Percentiles rank a stretch among this genome's conserved stretches.
phyloP scores from a whole-genome alignment of 306 rosid species.

The Carpinus fangiana region DNA sequence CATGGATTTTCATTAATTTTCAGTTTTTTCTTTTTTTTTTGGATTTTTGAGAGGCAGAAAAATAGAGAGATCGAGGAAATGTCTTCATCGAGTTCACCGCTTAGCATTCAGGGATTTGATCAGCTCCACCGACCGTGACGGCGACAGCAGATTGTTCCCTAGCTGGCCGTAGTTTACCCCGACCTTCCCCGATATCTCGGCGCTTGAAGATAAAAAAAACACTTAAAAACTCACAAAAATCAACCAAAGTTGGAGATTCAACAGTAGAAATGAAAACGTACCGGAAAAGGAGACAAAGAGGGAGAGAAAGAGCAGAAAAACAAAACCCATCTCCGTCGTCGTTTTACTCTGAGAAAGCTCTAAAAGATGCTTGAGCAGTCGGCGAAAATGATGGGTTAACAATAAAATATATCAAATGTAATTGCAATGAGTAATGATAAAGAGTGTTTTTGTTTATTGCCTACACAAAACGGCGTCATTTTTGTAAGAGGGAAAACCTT shows the following conservation, averaged over 20 bases:
- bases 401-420: no score
- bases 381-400: no score
- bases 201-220: slow-evolving; percentile 39
- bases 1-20: no score
- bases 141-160: slow-evolving; percentile 68
- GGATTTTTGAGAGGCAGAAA: no score
- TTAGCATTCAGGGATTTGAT: slow-evolving; percentile 57
- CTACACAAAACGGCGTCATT: no score
- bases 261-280: slow-evolving; percentile 15
- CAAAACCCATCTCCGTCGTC: slow-evolving; percentile 26
- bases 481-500: no score
- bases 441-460: no score
- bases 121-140: slow-evolving; percentile 45
- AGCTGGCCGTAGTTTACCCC: slow-evolving; percentile 81
- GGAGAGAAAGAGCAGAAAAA: slow-evolving; percentile 37
- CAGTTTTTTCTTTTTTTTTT: no score
- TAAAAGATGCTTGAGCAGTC: no score
- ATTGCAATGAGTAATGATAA: no score
- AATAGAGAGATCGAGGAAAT: no score
- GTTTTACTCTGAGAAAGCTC: background rate
- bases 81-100: background rate
- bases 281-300: slow-evolving; percentile 36
- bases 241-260: background rate
- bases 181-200: slow-evolving; percentile 36
- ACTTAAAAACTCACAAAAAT: background rate